Percentiles rank a stretch among this genome's conserved stretches.
Conservation (phyloP, 2,329 filamentous ascomycete species). For the Pseudocercospora cruenta region DNA sequence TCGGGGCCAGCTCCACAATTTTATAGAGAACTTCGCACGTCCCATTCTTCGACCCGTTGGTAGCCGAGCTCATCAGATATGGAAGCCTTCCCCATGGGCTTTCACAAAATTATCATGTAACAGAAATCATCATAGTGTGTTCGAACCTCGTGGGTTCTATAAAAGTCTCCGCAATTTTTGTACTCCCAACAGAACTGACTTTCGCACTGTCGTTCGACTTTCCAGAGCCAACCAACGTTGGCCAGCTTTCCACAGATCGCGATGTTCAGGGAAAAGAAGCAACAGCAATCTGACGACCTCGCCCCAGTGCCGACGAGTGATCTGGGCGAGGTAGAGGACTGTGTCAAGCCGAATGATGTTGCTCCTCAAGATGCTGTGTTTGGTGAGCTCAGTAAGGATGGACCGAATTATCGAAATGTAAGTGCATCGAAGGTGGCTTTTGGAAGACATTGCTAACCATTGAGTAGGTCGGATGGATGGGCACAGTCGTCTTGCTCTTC, state of each 20-base stretch:
- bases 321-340: conserved; percentile 23
- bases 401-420: conserved; percentile 34
- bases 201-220: background rate
- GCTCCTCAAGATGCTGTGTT: conserved; percentile 25
- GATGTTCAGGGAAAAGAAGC: conserved; percentile 20
- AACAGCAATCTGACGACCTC: conserved; percentile 16
- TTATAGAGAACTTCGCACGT: background rate
- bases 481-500: conserved; percentile 49
- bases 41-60: conserved; percentile 9
- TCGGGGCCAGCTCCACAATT: background rate
- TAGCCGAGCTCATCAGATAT: conserved; percentile 15
- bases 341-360: conserved; percentile 7
- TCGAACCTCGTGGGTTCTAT: background rate
- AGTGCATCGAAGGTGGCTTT: no score
- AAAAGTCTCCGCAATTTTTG: background rate
- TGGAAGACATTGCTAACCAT: no score
- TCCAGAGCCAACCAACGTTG: no score
- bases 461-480: conserved; percentile 45
- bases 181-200: background rate
- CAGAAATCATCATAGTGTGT: background rate
- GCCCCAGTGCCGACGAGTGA: conserved; percentile 21
- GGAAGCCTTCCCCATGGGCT: conserved; percentile 15
- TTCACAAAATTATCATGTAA: conserved; percentile 1
- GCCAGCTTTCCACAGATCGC: no score
- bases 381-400: conserved; percentile 22